Conservation (phyloP, 495 filamentous ascomycete genomes). For the Penicillium malachiteum region DNA sequence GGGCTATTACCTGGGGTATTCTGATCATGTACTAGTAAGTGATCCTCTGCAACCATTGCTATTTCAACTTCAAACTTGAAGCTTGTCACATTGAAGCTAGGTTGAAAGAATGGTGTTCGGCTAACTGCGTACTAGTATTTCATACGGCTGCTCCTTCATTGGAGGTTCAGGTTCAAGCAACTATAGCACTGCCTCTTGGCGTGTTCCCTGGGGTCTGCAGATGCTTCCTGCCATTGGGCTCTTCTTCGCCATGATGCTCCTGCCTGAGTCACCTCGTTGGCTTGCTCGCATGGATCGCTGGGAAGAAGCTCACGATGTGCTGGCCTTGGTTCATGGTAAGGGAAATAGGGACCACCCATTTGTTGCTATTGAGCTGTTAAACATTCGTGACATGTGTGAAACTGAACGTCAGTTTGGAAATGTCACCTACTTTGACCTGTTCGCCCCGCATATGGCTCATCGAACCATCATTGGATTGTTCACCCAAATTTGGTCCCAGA, state of each 20-base stretch:
- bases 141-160: conserved; percentile 65
- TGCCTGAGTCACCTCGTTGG: conserved; percentile 80
- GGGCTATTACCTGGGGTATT: conserved; percentile 81
- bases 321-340: conserved; percentile 65
- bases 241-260: conserved; percentile 58
- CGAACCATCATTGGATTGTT: conserved; percentile 65
- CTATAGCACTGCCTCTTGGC: conserved; percentile 57
- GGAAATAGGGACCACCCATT: conserved; percentile 61
- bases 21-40: conserved; percentile 68
- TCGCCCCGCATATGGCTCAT: conserved; percentile 64
- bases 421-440: conserved; percentile 61
- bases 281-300: conserved; percentile 70
- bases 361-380: conserved; percentile 57
- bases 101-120: neutral
- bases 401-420: conserved; percentile 57
- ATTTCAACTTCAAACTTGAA: too few relatives aligned
- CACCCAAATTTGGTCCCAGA: conserved; percentile 72
- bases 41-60: neutral
- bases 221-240: conserved; percentile 68
- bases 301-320: conserved; percentile 64
- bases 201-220: conserved; percentile 75
- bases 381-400: conserved; percentile 62
- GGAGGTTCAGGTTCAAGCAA: conserved; percentile 16
- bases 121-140: conserved; percentile 39
- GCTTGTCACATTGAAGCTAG: too few relatives aligned